phyloP scores from a whole-genome alignment of 164 flowering plant genomes.

The Stephania yunnanensis region DNA sequence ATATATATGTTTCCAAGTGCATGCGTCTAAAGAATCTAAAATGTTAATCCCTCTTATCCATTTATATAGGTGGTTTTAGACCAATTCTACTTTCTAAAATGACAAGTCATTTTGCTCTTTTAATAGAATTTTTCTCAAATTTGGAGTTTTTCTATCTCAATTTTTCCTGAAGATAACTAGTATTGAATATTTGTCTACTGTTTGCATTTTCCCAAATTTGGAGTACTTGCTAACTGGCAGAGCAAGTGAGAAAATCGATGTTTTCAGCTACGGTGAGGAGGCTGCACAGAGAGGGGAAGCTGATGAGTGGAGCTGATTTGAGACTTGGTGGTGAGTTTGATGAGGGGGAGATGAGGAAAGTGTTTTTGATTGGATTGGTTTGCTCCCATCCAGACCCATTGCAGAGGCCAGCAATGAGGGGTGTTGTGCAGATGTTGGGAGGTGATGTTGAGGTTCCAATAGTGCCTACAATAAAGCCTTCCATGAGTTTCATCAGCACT shows the following conservation, averaged over 20 bases:
- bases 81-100: too few relatives aligned
- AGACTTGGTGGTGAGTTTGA: slow-evolving; percentile 48
- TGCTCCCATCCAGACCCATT: slow-evolving; percentile 78
- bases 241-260: slow-evolving; percentile 85
- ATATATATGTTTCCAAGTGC: too few relatives aligned
- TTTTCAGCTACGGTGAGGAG: slow-evolving; percentile 90
- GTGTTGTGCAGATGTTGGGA: slow-evolving; percentile 69
- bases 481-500: slow-evolving; percentile 62
- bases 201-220: too few relatives aligned
- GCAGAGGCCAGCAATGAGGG: slow-evolving; percentile 75
- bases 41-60: too few relatives aligned
- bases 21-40: too few relatives aligned
- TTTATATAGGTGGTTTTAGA: too few relatives aligned
- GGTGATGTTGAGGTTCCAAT: slow-evolving; percentile 69
- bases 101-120: too few relatives aligned
- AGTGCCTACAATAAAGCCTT: slow-evolving; percentile 63
- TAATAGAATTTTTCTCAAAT: too few relatives aligned
- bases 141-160: too few relatives aligned
- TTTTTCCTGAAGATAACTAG: too few relatives aligned
- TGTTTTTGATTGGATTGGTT: slow-evolving; percentile 61
- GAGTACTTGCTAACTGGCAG: slow-evolving; percentile 76
- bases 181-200: too few relatives aligned
- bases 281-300: slow-evolving; percentile 52
- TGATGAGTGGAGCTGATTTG: slow-evolving; percentile 51
- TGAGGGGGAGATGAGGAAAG: slow-evolving; percentile 59